Evolutionary conservation across 352 stramenopile species (phyloP).

Genomic region (Phytophthora sojae): DNA sequence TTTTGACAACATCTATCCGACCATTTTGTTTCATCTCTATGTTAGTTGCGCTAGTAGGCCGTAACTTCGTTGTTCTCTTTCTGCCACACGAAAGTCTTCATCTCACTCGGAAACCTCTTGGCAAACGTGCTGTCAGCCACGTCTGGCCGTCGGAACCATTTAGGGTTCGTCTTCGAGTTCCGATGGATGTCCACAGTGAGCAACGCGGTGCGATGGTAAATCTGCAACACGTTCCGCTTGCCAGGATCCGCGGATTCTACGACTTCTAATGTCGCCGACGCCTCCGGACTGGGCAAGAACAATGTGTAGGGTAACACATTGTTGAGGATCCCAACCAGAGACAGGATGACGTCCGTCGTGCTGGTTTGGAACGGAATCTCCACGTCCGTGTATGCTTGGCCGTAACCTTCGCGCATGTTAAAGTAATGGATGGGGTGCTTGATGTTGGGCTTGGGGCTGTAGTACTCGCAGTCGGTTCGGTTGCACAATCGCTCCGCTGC

Average conservation of each 20-base stretch:
- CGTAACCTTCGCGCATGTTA: neutral
- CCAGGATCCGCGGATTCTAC: neutral
- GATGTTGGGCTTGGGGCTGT: neutral
- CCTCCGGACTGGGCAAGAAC: neutral
- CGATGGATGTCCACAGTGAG: neutral
- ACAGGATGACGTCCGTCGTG: neutral
- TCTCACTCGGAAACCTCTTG: neutral
- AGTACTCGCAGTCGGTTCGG: neutral
- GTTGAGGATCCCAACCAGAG: neutral
- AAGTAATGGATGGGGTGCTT: neutral
- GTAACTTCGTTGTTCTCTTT: neutral
- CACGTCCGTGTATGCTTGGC: neutral
- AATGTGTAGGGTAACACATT: neutral
- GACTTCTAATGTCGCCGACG: neutral
- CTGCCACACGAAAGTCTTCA: neutral
- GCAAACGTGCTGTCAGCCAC: neutral
- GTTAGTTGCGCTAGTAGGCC: neutral
- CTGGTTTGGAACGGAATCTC: neutral
- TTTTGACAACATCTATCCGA: neutral
- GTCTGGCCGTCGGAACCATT: neutral
- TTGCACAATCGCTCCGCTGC: neutral
- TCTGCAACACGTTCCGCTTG: neutral
- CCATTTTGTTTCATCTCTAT: neutral
- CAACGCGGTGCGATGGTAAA: neutral
- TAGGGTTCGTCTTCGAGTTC: neutral